Base-by-base conservation (phyloP, 2,329 filamentous ascomycete species). In the Parascedosporium putredinis region DNA sequence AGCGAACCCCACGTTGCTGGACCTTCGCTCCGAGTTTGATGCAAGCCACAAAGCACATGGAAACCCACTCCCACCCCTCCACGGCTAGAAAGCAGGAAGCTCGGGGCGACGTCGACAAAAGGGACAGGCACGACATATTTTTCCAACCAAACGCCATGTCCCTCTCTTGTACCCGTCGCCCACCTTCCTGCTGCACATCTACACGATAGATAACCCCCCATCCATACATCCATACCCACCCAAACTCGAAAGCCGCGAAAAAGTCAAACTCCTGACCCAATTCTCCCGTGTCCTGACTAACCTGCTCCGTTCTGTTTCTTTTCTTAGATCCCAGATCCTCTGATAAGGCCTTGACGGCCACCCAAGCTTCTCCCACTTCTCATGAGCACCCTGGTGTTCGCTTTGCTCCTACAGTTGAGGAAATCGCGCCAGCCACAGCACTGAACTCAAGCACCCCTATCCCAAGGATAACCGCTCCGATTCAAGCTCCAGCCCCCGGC, bases 401-500 rank as follows among this genome's bases (percentile, higher is more conserved):
- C 18, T 50, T 50, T 38, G 40, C 48, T 42, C 31, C 48, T n/a
- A 45, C 31, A 4, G 42, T 45, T 9, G 27, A 50, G 27, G 40
- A 50, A 22, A 25, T 45, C 18, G 29, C 27, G 20, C 42, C 20
- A 31, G 29, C 16, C 24, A 20, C 1, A 23, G 48, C n/a, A n/a
- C n/a, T 25, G 34, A 22, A 49, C 23, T 24, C 38, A 20, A 20
- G 22, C 34, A 20, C 16, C 14, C 46, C 46, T 18, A 22, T 24
- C 9, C 2, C 47, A 10, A 25, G 16, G 18, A 31, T 7, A 18
- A 22, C 36, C 10, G 33, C 47, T 16, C 47, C 47, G 2, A 29
- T 83, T 86, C 47, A 79, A 81, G 57, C 83, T 80, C 22, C 71
- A 95, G 23, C 84, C 88, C 55, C 80, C 81, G 54, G 77, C 82